Percentiles rank a stretch among this genome's conserved stretches.
Evolutionary conservation across 768 basidiomycete species (phyloP).

Genomic region (Podaxis pistillaris): DNA sequence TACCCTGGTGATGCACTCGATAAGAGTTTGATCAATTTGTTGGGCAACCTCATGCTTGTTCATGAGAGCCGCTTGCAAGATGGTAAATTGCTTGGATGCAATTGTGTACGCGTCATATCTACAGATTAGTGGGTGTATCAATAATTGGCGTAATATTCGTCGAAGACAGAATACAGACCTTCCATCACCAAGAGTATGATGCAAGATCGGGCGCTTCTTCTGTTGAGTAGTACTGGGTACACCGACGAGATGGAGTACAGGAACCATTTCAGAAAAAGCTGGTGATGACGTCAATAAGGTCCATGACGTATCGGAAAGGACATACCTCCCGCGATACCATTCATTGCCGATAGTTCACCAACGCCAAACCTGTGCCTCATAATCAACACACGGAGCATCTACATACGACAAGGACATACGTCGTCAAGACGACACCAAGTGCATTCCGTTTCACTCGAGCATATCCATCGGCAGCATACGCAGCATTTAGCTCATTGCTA

Average conservation of each 20-base stretch:
- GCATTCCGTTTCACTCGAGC: conserved; percentile 78
- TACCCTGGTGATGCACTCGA: conserved; percentile 61
- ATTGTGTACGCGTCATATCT: conserved; percentile 81
- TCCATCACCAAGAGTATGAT: conserved; percentile 87
- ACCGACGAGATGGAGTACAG: conserved; percentile 85
- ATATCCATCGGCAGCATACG: conserved; percentile 93
- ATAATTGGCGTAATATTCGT: neutral
- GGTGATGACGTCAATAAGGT: neutral
- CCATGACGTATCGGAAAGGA: neutral
- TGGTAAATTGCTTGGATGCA: conserved; percentile 74
- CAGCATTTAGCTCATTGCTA: conserved; percentile 83
- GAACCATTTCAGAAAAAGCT: conserved; percentile 87
- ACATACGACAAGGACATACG: conserved; percentile 7
- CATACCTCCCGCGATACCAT: conserved; percentile 75
- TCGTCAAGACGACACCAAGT: conserved; percentile 56
- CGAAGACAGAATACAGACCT: conserved; percentile 34
- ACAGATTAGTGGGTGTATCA: conserved; percentile 20
- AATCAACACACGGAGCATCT: neutral
- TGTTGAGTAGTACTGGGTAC: conserved; percentile 74
- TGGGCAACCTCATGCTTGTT: conserved; percentile 52
- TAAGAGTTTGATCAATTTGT: conserved; percentile 79
- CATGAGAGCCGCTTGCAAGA: conserved; percentile 60
- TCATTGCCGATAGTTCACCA: conserved; percentile 85
- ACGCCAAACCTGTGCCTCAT: conserved; percentile 70
- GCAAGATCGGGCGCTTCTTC: conserved; percentile 67